Evolutionary conservation across 108 stramenopile genomes (phyloP).

Genomic region (Epithemia pelagica): DNA sequence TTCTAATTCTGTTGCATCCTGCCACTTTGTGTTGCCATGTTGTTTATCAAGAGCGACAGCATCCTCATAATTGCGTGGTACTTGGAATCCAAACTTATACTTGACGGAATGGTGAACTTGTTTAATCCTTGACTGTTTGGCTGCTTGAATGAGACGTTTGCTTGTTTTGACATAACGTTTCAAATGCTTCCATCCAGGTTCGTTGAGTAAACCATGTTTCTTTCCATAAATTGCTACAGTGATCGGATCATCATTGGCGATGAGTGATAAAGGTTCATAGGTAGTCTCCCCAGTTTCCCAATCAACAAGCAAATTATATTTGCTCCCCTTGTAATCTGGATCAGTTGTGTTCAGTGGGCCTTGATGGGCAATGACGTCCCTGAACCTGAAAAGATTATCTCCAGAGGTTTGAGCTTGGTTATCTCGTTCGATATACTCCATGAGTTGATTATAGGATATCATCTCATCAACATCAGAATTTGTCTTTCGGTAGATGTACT

Average conservation of each 20-base stretch:
- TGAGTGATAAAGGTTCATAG: slow-evolving; percentile 19
- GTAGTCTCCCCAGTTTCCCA: slow-evolving; percentile 26
- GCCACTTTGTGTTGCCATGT: slow-evolving; percentile 25
- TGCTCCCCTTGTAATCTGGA: slow-evolving; percentile 17
- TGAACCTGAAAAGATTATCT: slow-evolving; percentile 7
- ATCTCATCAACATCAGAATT: slow-evolving; percentile 4
- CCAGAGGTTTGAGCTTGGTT: slow-evolving; percentile 4
- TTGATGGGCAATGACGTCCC: slow-evolving; percentile 10
- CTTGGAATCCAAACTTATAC: slow-evolving; percentile 24
- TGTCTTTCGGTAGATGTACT: not conserved
- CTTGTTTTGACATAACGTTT: slow-evolving; percentile 3
- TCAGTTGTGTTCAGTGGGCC: slow-evolving; percentile 14
- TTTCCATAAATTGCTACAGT: slow-evolving; percentile 28
- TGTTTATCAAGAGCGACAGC: slow-evolving; percentile 12
- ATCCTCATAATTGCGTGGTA: slow-evolving; percentile 14
- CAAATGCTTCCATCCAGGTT: slow-evolving; percentile 39
- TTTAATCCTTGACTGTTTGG: slow-evolving; percentile 4
- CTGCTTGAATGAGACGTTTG: slow-evolving; percentile 5
- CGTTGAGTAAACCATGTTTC: slow-evolving; percentile 23
- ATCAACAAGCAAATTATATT: slow-evolving; percentile 27
- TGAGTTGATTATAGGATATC: slow-evolving; percentile 10
- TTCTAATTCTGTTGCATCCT: slow-evolving; percentile 19
- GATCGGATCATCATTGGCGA: slow-evolving; percentile 24
- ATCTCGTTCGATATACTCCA: slow-evolving; percentile 5
- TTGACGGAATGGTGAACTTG: not conserved